Base-by-base conservation (phyloP, 2,329 filamentous ascomycete genomes). In the Trichoderma guizhouense region DNA sequence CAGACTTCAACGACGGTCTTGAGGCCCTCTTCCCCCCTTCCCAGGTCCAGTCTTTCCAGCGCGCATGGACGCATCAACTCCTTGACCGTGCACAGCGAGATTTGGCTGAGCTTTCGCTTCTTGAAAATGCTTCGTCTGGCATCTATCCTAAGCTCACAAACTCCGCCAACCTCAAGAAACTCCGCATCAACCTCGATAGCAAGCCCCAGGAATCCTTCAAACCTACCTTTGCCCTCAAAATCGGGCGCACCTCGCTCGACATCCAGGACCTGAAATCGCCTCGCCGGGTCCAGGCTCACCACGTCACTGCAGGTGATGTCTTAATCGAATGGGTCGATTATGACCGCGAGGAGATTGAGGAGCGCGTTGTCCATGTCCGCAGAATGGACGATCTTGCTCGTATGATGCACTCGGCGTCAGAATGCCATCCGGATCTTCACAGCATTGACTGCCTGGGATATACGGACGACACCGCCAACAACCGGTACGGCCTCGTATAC, bases 371-470 rank as follows among this genome's bases (percentile, higher is more conserved):
- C 43, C 83, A 85, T 69, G 78, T 85, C 39, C 80, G 83, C 32
- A 78, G 84, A 12, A 81, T 85, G 43, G 83, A 85, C 74, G 84
- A 86, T 73, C 80, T 85, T 18, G 83, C 84, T 24, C 79, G 82
- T 51, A 84, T 86, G 82, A 84, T 84, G 78, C 83, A 84, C 76
- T 84, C 82, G 24, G 83, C 82, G 8, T 84, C 83, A 1, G 77
- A 80, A 55, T 79, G 80, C 57, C 83, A 86, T 72, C 84, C 84
- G 28, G 84, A 85, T 72, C 80, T 86, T 8, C 83, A 84, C 76
- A 83, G 82, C 72, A 78, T 85, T 55, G 82, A 86, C 78, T 86
- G 84, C 74, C 76, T 85, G 2, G 84, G 84, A 61, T 86, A 86
- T 76, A 81, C 82, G 5, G 83, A 85, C 74, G 84, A 85, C 72